Conservation (phyloP, 768 basidiomycete species). For the Boletus bicolor region DNA sequence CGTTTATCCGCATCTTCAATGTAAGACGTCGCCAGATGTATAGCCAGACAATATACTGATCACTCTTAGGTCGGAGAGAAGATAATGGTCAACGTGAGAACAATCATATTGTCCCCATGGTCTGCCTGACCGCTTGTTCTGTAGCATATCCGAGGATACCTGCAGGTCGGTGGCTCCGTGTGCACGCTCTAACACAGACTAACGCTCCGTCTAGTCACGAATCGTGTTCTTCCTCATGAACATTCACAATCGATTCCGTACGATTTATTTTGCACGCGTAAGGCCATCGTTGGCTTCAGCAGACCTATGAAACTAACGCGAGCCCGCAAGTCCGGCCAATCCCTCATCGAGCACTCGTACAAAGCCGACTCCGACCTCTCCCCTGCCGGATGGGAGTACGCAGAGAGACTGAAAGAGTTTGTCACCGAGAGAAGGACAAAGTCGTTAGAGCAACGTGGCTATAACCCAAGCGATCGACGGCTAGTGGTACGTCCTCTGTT, state of each 20-base stretch:
- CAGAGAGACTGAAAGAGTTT: constrained; percentile 85
- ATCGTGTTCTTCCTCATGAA: constrained; percentile 99
- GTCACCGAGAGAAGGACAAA: constrained; percentile 81
- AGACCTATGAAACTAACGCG: background rate
- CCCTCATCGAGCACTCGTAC: constrained; percentile 96
- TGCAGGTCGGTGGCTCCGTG: constrained; percentile 55
- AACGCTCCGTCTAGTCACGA: constrained; percentile 56
- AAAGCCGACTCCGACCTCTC: constrained; percentile 98
- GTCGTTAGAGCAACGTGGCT: constrained; percentile 67
- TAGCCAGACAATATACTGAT: constrained; percentile 7
- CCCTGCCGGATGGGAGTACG: constrained; percentile 93
- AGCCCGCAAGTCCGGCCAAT: constrained; percentile 82
- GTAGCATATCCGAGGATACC: constrained; percentile 83
- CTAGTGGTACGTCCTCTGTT: constrained; percentile 52
- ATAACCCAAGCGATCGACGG: constrained; percentile 55
- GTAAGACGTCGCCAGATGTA: constrained; percentile 37
- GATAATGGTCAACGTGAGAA: constrained; percentile 85
- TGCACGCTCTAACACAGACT: background rate
- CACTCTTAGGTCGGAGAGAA: constrained; percentile 80
- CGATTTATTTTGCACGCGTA: constrained; percentile 95
- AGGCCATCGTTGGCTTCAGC: constrained; percentile 24
- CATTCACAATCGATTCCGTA: constrained; percentile 89
- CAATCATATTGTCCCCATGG: background rate
- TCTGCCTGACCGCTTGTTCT: background rate
- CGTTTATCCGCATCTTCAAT: constrained; percentile 93